Base-by-base conservation (phyloP, 331 rosid genomes). In the Pyrus hybrid region DNA sequence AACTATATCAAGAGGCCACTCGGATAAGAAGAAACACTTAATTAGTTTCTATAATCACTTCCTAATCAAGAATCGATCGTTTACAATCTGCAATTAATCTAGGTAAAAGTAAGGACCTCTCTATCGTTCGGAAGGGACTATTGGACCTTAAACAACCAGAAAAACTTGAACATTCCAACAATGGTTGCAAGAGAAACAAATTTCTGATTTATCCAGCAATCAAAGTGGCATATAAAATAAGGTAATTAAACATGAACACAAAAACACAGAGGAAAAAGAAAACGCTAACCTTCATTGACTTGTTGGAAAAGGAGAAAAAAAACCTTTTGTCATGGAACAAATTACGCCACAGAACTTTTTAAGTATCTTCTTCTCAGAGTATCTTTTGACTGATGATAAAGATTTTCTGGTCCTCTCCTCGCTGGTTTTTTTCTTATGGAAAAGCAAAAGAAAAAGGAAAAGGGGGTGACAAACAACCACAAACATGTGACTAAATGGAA, bases 401-500 rank as follows among this genome's bases (percentile, higher is more conserved):
- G 60, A 45, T 28, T 21, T 7, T 5, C 73, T 73, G 28, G 13
- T 26, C 54, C 72, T 21, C 21, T n/a, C 54, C 20, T 65, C 53
- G 54, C 63, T 22, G 70, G 68, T n/a, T 51, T 29, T 75, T 67
- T 28, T 69, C 61, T 69, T 16, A 13, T 6, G 1, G 25, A 20
- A 33, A 64, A 68, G 71, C 67, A n/a, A 72, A 67, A 13, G 85
- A 32, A 41, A 60, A 73, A 22, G 57, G 69, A 57, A 70, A 70
- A 67, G 20, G 63, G n/a, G 35, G 47, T 41, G 80, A 83, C 29
- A 23, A 20, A 69, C 60, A 73, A 76, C 45, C 78, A 53, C 54
- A 63, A 72, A 49, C 84, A 82, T 75, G 80, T 85, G 87, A 81
- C 58, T 26, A 83, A 78, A 77, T 77, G 73, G 63, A 71, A 9